Percentiles rank a stretch among this genome's conserved stretches.
These are phyloP conservation scores for Isoetes taiwanensis DNA, from an alignment of 75 land plant species.

Conservation along the genomic window DNA sequence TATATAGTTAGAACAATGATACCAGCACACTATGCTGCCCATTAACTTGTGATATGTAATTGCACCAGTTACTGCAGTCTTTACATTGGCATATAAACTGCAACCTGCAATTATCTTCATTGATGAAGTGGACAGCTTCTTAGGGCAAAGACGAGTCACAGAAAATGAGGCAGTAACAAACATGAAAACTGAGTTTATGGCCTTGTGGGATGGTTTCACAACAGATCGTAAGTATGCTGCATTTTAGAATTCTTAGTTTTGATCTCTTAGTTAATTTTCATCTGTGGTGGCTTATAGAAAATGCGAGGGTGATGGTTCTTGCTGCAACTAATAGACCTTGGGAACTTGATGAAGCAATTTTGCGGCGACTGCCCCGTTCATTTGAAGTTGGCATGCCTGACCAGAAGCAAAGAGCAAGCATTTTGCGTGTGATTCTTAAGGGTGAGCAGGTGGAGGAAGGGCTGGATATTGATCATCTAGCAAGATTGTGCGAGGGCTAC, in stretches of 20 bases:
- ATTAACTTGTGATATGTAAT: not conserved
- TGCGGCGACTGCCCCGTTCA: slow-evolving; percentile 76
- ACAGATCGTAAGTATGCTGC: slow-evolving; percentile 73
- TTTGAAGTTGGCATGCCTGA: slow-evolving; percentile 93
- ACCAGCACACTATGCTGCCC: too few relatives aligned
- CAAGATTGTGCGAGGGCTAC: slow-evolving; percentile 66
- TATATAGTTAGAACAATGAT: too few relatives aligned
- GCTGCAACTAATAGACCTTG: slow-evolving; percentile 98
- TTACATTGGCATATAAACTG: slow-evolving; percentile 81
- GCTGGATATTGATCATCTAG: slow-evolving; percentile 55
- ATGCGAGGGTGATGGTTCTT: slow-evolving; percentile 92
- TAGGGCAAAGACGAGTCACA: slow-evolving; percentile 74
- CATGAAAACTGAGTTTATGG: slow-evolving; percentile 99
- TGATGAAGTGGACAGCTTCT: slow-evolving; percentile 97
- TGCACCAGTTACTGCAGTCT: slow-evolving; percentile 81
- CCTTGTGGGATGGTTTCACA: slow-evolving; percentile 98
- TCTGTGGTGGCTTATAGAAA: slow-evolving; percentile 28
- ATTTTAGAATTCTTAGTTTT: not conserved
- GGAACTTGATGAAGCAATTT: slow-evolving; percentile 95
- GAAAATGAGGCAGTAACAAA: slow-evolving; percentile 83
- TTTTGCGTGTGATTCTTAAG: slow-evolving; percentile 70
- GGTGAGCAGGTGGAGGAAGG: slow-evolving; percentile 57
- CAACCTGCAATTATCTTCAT: slow-evolving; percentile 96
- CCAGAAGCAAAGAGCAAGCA: slow-evolving; percentile 52
- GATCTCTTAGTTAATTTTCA: not conserved